Conservation (phyloP, 371 early-diverging fungal species). For the Mucor plumbeus region DNA sequence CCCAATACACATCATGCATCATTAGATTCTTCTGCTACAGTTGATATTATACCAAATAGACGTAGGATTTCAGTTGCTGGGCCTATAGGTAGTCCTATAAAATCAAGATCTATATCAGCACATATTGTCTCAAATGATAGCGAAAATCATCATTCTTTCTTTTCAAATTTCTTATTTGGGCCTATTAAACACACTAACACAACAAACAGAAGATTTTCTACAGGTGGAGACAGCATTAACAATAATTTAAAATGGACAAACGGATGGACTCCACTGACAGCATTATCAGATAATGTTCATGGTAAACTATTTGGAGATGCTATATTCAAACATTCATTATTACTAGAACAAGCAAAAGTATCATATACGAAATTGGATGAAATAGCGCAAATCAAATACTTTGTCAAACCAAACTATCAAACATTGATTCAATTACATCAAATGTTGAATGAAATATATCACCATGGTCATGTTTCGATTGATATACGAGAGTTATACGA, state of each 20-base stretch:
- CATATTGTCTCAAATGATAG: conserved; percentile 12
- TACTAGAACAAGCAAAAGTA: conserved; percentile 37
- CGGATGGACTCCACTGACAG: conserved; percentile 47
- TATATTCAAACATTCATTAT: conserved; percentile 30
- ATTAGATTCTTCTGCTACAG: not conserved
- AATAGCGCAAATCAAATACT: conserved; percentile 31
- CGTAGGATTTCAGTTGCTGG: conserved; percentile 29
- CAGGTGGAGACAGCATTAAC: not conserved
- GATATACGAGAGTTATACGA: conserved; percentile 45
- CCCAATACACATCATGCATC: conserved; percentile 9
- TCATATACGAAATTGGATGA: conserved; percentile 45
- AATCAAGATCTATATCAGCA: conserved; percentile 5
- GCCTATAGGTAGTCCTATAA: conserved; percentile 33
- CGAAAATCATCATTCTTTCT: conserved; percentile 34
- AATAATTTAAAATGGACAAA: conserved; percentile 19
- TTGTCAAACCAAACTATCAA: conserved; percentile 31
- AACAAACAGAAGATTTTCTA: conserved; percentile 11
- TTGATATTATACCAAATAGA: conserved; percentile 5
- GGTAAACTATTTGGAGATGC: conserved; percentile 47
- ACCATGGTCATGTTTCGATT: conserved; percentile 27
- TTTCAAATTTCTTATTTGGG: conserved; percentile 46
- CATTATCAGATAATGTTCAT: conserved; percentile 44
- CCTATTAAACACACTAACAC: conserved; percentile 7
- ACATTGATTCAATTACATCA: conserved; percentile 38
- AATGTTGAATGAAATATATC: conserved; percentile 39